Percentiles rank a stretch among this genome's conserved stretches.
phyloP scores from a whole-genome alignment of 768 basidiomycete genomes.

The Hygrocybe punicea region DNA sequence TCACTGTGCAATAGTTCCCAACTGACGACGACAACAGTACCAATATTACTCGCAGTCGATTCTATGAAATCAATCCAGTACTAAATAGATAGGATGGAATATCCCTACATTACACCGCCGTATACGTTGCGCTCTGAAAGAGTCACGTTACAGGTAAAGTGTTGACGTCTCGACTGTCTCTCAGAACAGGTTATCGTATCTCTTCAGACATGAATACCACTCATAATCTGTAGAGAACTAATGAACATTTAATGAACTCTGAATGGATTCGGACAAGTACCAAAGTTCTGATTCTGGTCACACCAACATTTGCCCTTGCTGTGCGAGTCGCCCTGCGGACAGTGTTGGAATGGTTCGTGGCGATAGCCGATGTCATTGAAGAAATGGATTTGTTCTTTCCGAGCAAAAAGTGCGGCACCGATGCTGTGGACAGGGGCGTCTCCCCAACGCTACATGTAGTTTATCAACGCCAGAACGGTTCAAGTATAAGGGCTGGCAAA shows the following conservation, averaged over 20 bases:
- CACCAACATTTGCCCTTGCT: constrained; percentile 84
- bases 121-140: too few species aligned
- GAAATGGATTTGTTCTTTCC: constrained; percentile 89
- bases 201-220: constrained; percentile 85
- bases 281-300: constrained; percentile 68
- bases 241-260: constrained; percentile 8
- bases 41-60: constrained; percentile 95
- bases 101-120: neutral
- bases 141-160: too few species aligned
- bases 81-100: neutral
- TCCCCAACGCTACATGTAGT: constrained; percentile 69
- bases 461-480: neutral
- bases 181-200: constrained; percentile 63
- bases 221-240: constrained; percentile 54
- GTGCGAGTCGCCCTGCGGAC: constrained; percentile 75
- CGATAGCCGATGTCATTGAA: constrained; percentile 93
- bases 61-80: constrained; percentile 37
- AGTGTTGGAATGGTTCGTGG: constrained; percentile 93
- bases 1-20: neutral
- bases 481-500: constrained; percentile 13
- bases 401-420: constrained; percentile 83
- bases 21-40: constrained; percentile 48
- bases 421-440: constrained; percentile 91
- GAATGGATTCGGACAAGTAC: constrained; percentile 37
- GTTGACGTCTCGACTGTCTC: neutral